phyloP scores from a whole-genome alignment of 345 rosid genomes.

The Boechera divaricarpa region DNA sequence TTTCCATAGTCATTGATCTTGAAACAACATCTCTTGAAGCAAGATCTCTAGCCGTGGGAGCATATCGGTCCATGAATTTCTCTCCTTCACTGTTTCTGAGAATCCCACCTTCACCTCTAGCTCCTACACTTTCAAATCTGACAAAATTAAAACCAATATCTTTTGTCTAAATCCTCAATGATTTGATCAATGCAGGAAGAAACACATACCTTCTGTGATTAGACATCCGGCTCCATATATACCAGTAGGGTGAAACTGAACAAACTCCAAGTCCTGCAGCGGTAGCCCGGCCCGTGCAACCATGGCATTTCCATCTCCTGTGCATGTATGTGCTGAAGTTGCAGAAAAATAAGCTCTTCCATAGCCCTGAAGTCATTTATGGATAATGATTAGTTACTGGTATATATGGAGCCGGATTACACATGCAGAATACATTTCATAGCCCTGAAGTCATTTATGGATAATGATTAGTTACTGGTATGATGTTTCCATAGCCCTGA shows the following conservation, averaged over 20 bases:
- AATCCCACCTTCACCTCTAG: slow-evolving; percentile 99
- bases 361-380: slow-evolving; percentile 65
- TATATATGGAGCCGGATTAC: no score
- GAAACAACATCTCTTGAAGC: slow-evolving; percentile 99
- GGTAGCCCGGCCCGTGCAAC: slow-evolving; percentile 93
- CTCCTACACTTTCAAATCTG: slow-evolving; percentile 55
- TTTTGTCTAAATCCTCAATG: not conserved
- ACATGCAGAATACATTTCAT: no score
- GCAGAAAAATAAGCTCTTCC: slow-evolving; percentile 96
- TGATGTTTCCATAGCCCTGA: no score
- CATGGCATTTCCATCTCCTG: slow-evolving; percentile 99
- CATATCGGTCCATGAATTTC: slow-evolving; percentile 96
- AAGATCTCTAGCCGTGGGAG: slow-evolving; percentile 99
- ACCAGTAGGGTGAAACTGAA: slow-evolving; percentile 97
- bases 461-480: no score
- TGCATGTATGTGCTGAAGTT: slow-evolving; percentile 98
- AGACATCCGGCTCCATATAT: slow-evolving; percentile 97
- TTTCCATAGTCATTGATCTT: slow-evolving; percentile 99
- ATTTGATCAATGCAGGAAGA: slow-evolving; percentile 4
- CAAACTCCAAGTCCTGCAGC: slow-evolving; percentile 89
- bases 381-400: not conserved
- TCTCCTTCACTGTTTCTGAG: slow-evolving; percentile 95
- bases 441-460: no score
- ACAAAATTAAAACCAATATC: not conserved
- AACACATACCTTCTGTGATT: slow-evolving; percentile 77